Conservation (phyloP, 2,329 filamentous ascomycete genomes). For the Bipolaris bicolor region DNA sequence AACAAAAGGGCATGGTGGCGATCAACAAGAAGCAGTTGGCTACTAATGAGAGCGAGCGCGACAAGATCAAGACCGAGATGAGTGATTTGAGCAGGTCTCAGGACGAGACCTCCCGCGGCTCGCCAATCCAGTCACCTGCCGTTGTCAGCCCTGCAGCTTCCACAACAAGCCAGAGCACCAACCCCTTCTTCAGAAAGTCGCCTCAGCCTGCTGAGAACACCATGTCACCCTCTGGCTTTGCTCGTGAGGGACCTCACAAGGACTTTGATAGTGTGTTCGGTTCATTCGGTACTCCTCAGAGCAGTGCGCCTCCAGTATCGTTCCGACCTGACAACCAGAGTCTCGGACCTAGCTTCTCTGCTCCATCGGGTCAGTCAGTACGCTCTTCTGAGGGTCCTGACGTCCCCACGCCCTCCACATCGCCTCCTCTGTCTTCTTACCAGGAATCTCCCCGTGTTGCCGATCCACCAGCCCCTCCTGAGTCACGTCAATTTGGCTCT, state of each 20-base stretch:
- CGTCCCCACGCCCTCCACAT: constrained; percentile 66
- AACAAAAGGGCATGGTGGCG: constrained; percentile 93
- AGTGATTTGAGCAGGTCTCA: constrained; percentile 69
- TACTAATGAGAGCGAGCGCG: constrained; percentile 85
- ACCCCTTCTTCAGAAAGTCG: constrained; percentile 86
- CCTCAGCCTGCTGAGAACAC: constrained; percentile 59
- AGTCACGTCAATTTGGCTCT: constrained; percentile 78
- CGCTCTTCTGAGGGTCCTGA: constrained; percentile 57
- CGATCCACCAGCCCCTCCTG: constrained; percentile 69
- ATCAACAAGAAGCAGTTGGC: constrained; percentile 98
- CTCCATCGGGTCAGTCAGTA: constrained; percentile 51
- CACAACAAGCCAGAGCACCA: constrained; percentile 74
- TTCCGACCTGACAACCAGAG: constrained; percentile 63
- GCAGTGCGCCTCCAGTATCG: constrained; percentile 61
- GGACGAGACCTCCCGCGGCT: constrained; percentile 56
- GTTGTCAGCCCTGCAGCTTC: constrained; percentile 71
- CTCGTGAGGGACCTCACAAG: constrained; percentile 48
- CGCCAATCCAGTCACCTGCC: constrained; percentile 47
- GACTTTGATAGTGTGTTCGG: constrained; percentile 87
- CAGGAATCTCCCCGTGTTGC: constrained; percentile 61
- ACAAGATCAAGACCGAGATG: constrained; percentile 83
- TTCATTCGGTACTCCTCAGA: constrained; percentile 59
- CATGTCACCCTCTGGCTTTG: constrained; percentile 58
- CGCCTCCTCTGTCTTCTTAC: constrained; percentile 63
- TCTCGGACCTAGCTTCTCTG: constrained; percentile 46